Evolutionary conservation across 1,284 basidiomycete species (phyloP).

Genomic region (Boletellus dicymbophilus): DNA sequence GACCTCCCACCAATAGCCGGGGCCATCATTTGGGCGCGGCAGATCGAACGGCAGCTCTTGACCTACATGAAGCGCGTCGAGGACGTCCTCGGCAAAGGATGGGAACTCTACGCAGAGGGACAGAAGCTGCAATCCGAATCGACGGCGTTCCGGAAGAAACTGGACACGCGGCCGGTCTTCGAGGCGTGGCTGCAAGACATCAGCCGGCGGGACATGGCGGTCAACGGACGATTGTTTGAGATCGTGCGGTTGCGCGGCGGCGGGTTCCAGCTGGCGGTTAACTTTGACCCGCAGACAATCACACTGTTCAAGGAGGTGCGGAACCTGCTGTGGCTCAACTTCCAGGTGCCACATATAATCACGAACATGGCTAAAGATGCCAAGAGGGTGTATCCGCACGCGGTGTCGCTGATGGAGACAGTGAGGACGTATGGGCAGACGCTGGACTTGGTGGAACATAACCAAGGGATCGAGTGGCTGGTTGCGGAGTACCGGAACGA

Average conservation of each 20-base stretch:
- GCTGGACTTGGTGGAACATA: constrained; percentile 83
- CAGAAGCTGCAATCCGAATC: constrained; percentile 95
- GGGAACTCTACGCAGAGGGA: constrained; percentile 99
- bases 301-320: constrained; percentile 98
- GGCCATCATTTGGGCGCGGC: constrained; percentile 97
- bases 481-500: constrained; percentile 93
- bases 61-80: constrained; percentile 99
- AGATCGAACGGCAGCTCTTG: constrained; percentile 95
- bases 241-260: constrained; percentile 84
- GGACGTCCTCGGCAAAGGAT: constrained; percentile 97
- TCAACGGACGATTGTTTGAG: constrained; percentile 96
- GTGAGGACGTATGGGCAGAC: constrained; percentile 97
- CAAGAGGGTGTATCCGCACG: constrained; percentile 97
- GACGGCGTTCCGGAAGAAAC: constrained; percentile 91
- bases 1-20: constrained; percentile 97
- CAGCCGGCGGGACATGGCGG: constrained; percentile 88
- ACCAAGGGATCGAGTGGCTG: constrained; percentile 90
- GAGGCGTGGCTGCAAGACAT: constrained; percentile 98
- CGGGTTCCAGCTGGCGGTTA: constrained; percentile 88
- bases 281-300: constrained; percentile 98
- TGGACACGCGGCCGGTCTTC: constrained; percentile 92
- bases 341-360: constrained; percentile 93
- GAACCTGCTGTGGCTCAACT: constrained; percentile 94
- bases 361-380: constrained; percentile 98
- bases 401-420: constrained; percentile 98